Percentiles rank a stretch among this genome's conserved stretches.
phyloP scores from a whole-genome alignment of 2,329 filamentous ascomycete species.

The Scedosporium apiospermum region DNA sequence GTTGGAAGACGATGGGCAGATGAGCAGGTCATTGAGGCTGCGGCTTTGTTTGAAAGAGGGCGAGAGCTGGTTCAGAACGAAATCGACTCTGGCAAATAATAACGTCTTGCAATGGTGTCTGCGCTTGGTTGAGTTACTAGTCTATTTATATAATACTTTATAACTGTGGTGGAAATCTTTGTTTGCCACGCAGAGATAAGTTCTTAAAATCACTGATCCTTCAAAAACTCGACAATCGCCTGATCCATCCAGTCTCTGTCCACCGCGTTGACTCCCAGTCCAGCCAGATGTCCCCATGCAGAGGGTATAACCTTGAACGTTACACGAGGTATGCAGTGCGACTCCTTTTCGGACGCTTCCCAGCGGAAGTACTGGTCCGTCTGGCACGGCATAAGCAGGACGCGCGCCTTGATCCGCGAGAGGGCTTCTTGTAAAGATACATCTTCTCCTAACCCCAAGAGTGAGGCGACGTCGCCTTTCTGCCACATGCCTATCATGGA shows the following conservation, averaged over 20 bases:
- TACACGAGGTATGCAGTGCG: constrained; percentile 16
- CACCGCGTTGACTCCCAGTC: constrained; percentile 17
- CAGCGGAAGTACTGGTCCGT: constrained; percentile 59
- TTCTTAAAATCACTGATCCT: neutral
- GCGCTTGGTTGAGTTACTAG: neutral
- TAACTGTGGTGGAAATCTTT: no score
- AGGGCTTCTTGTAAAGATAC: constrained; percentile 39
- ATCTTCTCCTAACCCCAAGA: constrained; percentile 7
- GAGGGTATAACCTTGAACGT: constrained; percentile 22
- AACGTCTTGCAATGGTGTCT: neutral
- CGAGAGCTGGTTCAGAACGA: constrained; percentile 1
- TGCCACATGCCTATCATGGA: constrained; percentile 35
- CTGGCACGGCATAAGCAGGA: constrained; percentile 49
- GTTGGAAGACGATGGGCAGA: constrained; percentile 19
- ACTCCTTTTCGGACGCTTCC: constrained; percentile 23
- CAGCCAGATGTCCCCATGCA: constrained; percentile 27
- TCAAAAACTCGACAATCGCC: constrained; percentile 18
- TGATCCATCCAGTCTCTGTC: constrained; percentile 23
- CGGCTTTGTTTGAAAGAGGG: constrained; percentile 16
- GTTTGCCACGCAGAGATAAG: no score
- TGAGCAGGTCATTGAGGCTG: constrained; percentile 14
- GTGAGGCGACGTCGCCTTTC: constrained; percentile 22
- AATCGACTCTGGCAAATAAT: neutral
- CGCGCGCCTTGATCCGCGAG: constrained; percentile 50
- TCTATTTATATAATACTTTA: neutral